Base-by-base conservation (phyloP, 768 basidiomycete genomes). In the Tricholoma bakamatsutake region DNA sequence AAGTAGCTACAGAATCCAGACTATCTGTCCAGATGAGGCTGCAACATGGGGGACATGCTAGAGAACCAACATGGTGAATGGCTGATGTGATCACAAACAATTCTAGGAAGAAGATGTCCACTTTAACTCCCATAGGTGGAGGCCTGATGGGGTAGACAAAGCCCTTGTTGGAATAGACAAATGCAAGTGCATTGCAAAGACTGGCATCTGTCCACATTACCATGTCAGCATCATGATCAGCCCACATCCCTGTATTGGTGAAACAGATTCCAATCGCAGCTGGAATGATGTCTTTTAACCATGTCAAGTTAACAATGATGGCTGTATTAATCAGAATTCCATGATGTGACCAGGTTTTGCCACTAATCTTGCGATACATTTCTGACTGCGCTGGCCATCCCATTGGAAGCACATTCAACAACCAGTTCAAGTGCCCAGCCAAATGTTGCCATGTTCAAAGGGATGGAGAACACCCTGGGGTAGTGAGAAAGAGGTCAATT, bases 21-120 rank as follows among this genome's bases (percentile, higher is more conserved):
- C 60, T 64, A 46, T 65, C 62, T 1, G 60, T 50, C 33, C 37
- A 65, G 2, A 65, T 33, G 8, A 65, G 58, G 5, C 62, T 2
- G 3, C 40, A 49, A 2, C 45, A 24, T 7, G 61, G 63, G 4
- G 61, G 63, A 0, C n/a, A 12, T 2, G 31, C 28, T 5, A 62
- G 21, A 11, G 52, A 37, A 0, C 56, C 57, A 18, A 39, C 56
- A 37, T 59, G 53, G 6, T 31, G 34, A 17, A 59, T 34, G 5
- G 51, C 55, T 12, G 51, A 50, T 11, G 52, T 10, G 15, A 57
- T 57, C 10, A 50, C 56, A 1, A 52, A 15, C 5, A 57, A 33
- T 18, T 57, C 50, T 1, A 57, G 42, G 43, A 53, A 53, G 13
- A 60, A 54, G 42, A 52, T 48, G 24, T 51, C 18, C 13, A 45